Evolutionary conservation across 2,329 filamentous ascomycete genomes (phyloP).

Genomic region (Penicillium sclerotigenum): DNA sequence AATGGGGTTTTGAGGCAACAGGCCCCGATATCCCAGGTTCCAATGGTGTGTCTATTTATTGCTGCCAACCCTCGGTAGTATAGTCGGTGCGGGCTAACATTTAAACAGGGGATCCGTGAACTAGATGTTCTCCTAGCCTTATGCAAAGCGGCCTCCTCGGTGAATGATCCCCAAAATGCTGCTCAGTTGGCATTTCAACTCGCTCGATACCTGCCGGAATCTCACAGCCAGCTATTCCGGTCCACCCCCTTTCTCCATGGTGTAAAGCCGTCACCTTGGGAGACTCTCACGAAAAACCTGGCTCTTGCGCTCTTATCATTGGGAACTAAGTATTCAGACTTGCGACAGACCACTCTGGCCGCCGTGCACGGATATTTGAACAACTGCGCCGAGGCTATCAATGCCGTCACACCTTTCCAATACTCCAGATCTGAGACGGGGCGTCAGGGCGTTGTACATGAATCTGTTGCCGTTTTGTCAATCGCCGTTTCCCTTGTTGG

Average conservation of each 20-base stretch:
- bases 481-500: constrained; percentile 83
- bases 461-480: constrained; percentile 67
- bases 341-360: constrained; percentile 64
- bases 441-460: constrained; percentile 43
- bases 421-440: constrained; percentile 55
- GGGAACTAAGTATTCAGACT: constrained; percentile 66
- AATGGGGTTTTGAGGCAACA: constrained; percentile 39
- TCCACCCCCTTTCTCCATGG: constrained; percentile 78
- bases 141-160: constrained; percentile 79
- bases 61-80: background rate
- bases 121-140: constrained; percentile 87
- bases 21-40: constrained; percentile 37
- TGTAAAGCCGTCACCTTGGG: constrained; percentile 84
- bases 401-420: constrained; percentile 53
- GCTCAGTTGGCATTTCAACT: constrained; percentile 76
- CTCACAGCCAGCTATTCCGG: constrained; percentile 72
- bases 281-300: constrained; percentile 74
- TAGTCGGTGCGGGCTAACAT: constrained; percentile 17
- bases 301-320: constrained; percentile 78
- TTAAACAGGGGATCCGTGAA: constrained; percentile 71
- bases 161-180: constrained; percentile 69
- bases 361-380: constrained; percentile 70
- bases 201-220: constrained; percentile 79
- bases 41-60: constrained; percentile 34
- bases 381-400: constrained; percentile 64